Evolutionary conservation across 1,284 basidiomycete species (phyloP).

Genomic region (Apiotrichum porosum): DNA sequence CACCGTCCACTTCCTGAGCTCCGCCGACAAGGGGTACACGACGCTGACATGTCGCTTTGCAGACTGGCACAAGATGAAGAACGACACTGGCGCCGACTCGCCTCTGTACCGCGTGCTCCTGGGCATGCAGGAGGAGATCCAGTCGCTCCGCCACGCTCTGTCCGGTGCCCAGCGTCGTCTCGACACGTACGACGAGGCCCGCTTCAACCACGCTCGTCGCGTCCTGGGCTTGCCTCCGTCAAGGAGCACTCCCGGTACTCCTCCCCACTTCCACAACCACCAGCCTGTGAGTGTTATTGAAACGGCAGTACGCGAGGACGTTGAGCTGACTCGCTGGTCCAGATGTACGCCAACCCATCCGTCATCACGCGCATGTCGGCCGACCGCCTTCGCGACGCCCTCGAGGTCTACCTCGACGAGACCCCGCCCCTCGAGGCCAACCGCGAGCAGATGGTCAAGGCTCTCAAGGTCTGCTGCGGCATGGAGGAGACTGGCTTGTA

Average conservation of each 20-base stretch:
- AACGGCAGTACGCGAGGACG: no score
- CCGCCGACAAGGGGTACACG: no score
- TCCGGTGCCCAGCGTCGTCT: conserved; percentile 7
- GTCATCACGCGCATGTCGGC: conserved; percentile 11
- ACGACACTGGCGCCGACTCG: conserved; percentile 1
- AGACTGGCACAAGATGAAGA: conserved; percentile 14
- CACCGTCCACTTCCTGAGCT: no score
- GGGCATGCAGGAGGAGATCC: conserved; percentile 19
- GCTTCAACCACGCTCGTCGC: conserved; percentile 16
- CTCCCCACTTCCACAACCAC: background rate
- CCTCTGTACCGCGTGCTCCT: conserved; percentile 18
- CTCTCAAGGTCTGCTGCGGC: conserved; percentile 19
- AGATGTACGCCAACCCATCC: conserved; percentile 9
- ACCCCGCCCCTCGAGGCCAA: conserved; percentile 11
- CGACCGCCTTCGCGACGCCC: conserved; percentile 14
- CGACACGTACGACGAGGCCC: conserved; percentile 15
- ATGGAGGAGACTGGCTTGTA: conserved; percentile 2
- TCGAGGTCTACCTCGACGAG: conserved; percentile 20
- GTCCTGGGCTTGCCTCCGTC: conserved; percentile 13
- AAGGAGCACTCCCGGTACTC: conserved; percentile 1
- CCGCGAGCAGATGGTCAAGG: conserved; percentile 13
- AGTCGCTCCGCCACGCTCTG: conserved; percentile 12
- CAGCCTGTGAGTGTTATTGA: conserved; percentile 2
- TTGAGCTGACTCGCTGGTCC: no score
- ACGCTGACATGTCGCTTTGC: background rate